These are phyloP conservation scores for Eucalyptus urophylla DNA, from an alignment of 345 rosid genomes.

Conservation along the genomic window DNA sequence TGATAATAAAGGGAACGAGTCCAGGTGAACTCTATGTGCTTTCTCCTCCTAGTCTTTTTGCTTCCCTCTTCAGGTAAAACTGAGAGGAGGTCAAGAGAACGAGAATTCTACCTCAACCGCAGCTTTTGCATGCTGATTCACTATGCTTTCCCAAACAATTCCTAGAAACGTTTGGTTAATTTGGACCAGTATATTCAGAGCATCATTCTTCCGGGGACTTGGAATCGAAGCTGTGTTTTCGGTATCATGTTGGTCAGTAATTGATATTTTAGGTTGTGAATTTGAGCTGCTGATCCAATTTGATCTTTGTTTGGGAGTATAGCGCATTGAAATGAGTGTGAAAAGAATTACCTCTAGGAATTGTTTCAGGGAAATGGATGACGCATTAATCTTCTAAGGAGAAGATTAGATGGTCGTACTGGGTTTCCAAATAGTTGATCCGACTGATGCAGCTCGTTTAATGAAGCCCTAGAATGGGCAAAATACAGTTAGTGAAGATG, in stretches of 20 bases:
- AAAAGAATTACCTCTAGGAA: neutral
- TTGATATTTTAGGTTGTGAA: neutral
- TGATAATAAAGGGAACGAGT: neutral
- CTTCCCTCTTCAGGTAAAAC: neutral
- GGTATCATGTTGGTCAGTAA: neutral
- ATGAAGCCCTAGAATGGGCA: neutral
- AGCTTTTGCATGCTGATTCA: neutral
- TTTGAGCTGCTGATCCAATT: neutral
- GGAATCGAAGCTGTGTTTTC: neutral
- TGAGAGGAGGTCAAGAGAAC: neutral
- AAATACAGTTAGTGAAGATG: neutral
- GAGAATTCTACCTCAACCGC: neutral
- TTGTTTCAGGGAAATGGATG: neutral
- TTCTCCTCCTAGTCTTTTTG: neutral
- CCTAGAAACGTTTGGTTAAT: neutral
- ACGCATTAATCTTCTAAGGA: neutral
- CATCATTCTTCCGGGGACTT: neutral
- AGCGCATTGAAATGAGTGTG: neutral
- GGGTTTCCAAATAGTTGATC: neutral
- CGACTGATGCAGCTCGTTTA: neutral
- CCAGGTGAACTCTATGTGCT: conserved; percentile 12
- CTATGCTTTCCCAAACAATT: neutral
- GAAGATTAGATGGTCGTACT: neutral
- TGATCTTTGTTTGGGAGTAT: neutral
- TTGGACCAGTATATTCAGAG: neutral